Percentiles rank a stretch among this genome's conserved stretches.
Evolutionary conservation across 2,329 filamentous ascomycete species (phyloP).

Genomic region (Colletotrichum tamarilloi): DNA sequence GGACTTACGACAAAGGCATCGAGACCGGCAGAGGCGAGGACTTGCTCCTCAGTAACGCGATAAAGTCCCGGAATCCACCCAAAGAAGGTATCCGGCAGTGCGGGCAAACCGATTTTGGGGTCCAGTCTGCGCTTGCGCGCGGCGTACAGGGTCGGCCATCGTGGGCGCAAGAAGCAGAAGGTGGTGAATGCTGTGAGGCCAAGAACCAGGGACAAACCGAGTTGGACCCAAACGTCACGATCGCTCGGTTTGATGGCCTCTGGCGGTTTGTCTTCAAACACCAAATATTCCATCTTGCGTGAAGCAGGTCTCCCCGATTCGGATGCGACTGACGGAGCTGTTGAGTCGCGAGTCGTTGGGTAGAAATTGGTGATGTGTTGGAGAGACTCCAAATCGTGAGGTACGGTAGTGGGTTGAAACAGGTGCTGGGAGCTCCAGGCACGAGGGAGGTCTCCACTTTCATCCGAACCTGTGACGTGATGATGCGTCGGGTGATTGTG

Average conservation of each 20-base stretch:
- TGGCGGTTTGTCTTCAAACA: constrained; percentile 19
- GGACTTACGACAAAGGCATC: constrained; percentile 87
- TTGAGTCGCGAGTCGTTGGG: background rate
- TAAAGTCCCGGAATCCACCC: constrained; percentile 94
- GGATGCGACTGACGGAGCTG: background rate
- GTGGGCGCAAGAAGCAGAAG: constrained; percentile 86
- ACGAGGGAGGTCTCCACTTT: constrained; percentile 28
- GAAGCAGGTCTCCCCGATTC: constrained; percentile 4
- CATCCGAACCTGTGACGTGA: constrained; percentile 35
- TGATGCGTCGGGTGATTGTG: constrained; percentile 22
- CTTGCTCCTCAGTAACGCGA: constrained; percentile 86
- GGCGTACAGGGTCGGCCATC: constrained; percentile 92
- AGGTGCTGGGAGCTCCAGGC: constrained; percentile 11
- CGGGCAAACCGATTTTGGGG: constrained; percentile 71
- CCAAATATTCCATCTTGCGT: constrained; percentile 30
- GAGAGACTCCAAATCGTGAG: background rate
- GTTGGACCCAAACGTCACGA: constrained; percentile 67
- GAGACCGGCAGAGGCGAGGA: constrained; percentile 88
- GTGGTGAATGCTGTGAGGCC: constrained; percentile 77
- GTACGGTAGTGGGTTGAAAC: constrained; percentile 1
- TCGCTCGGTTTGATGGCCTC: constrained; percentile 41
- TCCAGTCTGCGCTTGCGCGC: constrained; percentile 83
- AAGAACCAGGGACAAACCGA: constrained; percentile 77
- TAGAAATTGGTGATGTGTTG: constrained; percentile 10
- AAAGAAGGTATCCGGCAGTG: constrained; percentile 85